These are phyloP conservation scores for Cylindrotheca fusiformis DNA, from an alignment of 108 stramenopile species.

Conservation along the genomic window DNA sequence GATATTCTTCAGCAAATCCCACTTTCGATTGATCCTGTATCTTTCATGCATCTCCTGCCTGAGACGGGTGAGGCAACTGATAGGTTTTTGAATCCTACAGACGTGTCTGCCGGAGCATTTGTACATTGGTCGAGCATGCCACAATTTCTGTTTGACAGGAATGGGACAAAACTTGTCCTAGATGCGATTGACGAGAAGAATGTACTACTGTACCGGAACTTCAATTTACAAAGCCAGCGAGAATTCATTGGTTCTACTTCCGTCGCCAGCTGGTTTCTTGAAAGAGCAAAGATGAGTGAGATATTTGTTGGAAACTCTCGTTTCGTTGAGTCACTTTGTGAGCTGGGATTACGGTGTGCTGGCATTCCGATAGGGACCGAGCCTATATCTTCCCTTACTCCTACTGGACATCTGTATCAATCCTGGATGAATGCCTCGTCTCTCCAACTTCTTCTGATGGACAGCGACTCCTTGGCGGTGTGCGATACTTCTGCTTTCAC, in stretches of 20 bases:
- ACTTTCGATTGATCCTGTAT: conserved; percentile 34
- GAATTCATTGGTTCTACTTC: not conserved
- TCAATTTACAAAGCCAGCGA: no score
- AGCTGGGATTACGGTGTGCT: conserved; percentile 16
- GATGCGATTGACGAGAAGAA: conserved; percentile 17
- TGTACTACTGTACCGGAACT: conserved; percentile 9
- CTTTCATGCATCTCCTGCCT: conserved; percentile 61
- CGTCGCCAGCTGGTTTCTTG: conserved; percentile 53
- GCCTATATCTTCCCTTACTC: conserved; percentile 12
- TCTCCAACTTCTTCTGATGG: conserved; percentile 17
- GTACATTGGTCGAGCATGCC: conserved; percentile 37
- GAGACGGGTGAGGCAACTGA: conserved; percentile 4
- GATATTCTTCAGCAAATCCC: conserved; percentile 46
- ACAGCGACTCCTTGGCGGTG: conserved; percentile 12
- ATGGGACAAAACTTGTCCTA: conserved; percentile 4
- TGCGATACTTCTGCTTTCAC: conserved; percentile 4
- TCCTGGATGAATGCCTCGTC: conserved; percentile 16
- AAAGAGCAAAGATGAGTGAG: conserved; percentile 31
- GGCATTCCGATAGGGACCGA: conserved; percentile 1
- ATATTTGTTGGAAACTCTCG: conserved; percentile 23
- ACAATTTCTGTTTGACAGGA: conserved; percentile 17
- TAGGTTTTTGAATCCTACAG: conserved; percentile 15
- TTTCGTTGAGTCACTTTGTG: conserved; percentile 2
- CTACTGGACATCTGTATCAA: conserved; percentile 3
- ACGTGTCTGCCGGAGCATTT: conserved; percentile 1